Base-by-base conservation (phyloP, 345 rosid genomes). In the Eucalyptus paniculata region DNA sequence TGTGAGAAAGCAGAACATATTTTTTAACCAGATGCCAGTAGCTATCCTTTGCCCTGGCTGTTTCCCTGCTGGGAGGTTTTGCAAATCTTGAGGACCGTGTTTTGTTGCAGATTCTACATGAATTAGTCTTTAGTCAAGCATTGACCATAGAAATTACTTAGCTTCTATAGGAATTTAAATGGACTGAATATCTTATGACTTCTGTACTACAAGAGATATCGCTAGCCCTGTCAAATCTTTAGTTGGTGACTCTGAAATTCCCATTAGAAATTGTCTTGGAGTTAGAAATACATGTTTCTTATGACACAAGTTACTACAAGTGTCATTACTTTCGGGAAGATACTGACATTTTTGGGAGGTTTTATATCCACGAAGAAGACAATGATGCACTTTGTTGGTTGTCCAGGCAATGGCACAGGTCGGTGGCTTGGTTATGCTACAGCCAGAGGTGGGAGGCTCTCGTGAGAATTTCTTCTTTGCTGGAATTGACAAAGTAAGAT, bases 391-490 rank as follows among this genome's bases (percentile, higher is more conserved):
- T 32, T 24, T 91, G 53, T 88, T 92, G 89, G 88, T 51, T 82
- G 86, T 93, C 37, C 88, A 98, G 98, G 99, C 99, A 88, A 93
- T 98, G 99, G 99, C 99, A 72, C 99, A 96, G 93, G 97, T 96
- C 60, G 99, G 98, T 89, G 99, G 99, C 62, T 88, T 98, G 90
- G 96, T 97, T 62, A 96, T 96, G 98, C 94, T 98, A 90, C 96
- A 97, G 92, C 99, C 99, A 30, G 98, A 97, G 91, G 98, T 94
- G 4, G 98, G 98, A 24, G 99, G 99, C 51, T 96, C 98, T 60
- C 94, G 92, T 67, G 94, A 93, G 32, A 95, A 94, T 91, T 97
- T 98, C 95, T 96, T 96, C 94, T 97, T 98, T 91, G 98, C 99
- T 40, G 99, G 99, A 56, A 93, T 96, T 19, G 99, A 98, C 93